Evolutionary conservation across 1,284 basidiomycete genomes (phyloP).

Genomic region (Marasmius fiardii): DNA sequence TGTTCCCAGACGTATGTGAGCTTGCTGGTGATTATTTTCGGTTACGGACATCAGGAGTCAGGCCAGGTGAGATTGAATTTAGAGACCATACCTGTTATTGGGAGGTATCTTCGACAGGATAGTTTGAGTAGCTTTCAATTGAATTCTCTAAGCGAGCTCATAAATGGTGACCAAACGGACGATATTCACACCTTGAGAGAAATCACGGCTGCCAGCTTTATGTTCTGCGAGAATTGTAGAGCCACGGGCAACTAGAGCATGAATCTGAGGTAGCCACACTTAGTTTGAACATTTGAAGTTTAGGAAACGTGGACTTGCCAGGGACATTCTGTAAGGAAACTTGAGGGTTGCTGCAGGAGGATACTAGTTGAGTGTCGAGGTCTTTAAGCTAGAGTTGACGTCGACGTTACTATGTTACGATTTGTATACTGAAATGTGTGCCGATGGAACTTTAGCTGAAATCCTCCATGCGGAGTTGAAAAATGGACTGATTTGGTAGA

Average conservation of each 20-base stretch:
- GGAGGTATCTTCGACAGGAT: slow-evolving; percentile 95
- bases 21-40: slow-evolving; percentile 52
- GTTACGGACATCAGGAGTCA: not conserved
- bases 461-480: too few species aligned
- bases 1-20: slow-evolving; percentile 96
- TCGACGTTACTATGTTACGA: too few species aligned
- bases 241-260: slow-evolving; percentile 84
- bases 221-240: slow-evolving; percentile 82
- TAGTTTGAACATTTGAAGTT: not conserved
- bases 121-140: slow-evolving; percentile 74
- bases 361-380: too few species aligned
- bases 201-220: slow-evolving; percentile 73
- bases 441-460: too few species aligned
- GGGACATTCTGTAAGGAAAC: not conserved
- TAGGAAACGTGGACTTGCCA: not conserved
- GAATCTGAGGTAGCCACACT: slow-evolving; percentile 48
- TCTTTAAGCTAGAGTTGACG: too few species aligned
- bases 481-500: too few species aligned
- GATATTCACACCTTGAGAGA: slow-evolving; percentile 69
- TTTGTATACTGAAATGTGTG: too few species aligned
- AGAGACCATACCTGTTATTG: slow-evolving; percentile 54
- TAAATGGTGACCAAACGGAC: not conserved
- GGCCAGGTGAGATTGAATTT: not conserved
- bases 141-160: not conserved
- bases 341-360: not conserved